Conservation (phyloP, 2,329 filamentous ascomycete species). For the Teratosphaeria viscida region DNA sequence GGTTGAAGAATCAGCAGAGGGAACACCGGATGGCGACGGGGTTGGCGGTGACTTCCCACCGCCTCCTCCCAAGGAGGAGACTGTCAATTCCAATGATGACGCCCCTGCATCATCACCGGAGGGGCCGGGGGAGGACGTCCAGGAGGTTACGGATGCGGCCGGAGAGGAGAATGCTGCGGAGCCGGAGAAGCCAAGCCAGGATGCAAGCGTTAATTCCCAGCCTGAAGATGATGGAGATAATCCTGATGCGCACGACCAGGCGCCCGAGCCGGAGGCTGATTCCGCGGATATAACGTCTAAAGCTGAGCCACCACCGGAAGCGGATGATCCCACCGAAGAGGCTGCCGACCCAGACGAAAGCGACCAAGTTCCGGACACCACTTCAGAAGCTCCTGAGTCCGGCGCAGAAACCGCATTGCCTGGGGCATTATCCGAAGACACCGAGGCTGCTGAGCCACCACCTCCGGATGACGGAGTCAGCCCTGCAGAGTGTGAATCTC, state of each 20-base stretch:
- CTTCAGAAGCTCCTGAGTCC: background rate
- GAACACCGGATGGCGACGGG: background rate
- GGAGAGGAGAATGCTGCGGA: background rate
- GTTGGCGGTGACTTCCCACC: slow-evolving; percentile 1
- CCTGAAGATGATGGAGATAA: background rate
- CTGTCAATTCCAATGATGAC: background rate
- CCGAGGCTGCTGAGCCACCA: background rate
- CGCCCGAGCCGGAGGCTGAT: background rate
- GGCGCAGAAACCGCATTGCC: background rate
- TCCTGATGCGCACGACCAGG: background rate
- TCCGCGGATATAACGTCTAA: background rate
- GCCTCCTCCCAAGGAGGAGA: background rate
- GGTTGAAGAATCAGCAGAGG: background rate
- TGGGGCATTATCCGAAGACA: background rate
- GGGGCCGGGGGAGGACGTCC: background rate
- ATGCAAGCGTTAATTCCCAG: background rate
- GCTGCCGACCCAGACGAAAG: background rate
- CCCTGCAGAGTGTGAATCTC: background rate
- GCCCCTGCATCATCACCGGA: background rate
- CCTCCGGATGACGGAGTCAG: background rate
- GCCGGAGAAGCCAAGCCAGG: background rate
- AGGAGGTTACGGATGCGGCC: background rate
- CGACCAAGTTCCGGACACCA: background rate
- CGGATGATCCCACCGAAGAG: background rate
- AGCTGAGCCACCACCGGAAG: background rate